These are phyloP conservation scores for Hibiscus mutabilis DNA, from an alignment of 345 rosid species.

Conservation along the genomic window DNA sequence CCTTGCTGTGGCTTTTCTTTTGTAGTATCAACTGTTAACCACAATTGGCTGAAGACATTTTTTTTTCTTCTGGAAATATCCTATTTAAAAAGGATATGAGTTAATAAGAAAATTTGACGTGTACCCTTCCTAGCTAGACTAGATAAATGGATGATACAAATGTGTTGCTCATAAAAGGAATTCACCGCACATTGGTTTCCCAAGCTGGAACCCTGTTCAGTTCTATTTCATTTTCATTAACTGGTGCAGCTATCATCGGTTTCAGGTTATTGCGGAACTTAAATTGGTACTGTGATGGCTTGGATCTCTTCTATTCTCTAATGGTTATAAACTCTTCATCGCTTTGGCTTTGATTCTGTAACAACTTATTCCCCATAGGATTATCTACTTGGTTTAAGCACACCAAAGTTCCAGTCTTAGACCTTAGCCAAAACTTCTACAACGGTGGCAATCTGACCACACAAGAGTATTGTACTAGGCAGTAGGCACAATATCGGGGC, in stretches of 20 bases:
- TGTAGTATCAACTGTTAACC: slow-evolving; percentile 7
- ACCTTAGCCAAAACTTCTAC: too few species aligned
- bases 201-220: not conserved
- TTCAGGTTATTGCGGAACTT: not conserved
- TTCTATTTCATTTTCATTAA: not conserved
- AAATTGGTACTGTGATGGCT: too few species aligned
- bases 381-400: too few species aligned
- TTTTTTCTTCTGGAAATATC: slow-evolving; percentile 16
- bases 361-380: too few species aligned
- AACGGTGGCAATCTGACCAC: too few species aligned
- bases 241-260: not conserved
- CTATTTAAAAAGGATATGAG: slow-evolving; percentile 11
- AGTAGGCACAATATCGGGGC: too few species aligned
- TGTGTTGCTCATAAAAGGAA: not conserved
- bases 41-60: slow-evolving; percentile 14
- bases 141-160: not conserved
- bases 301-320: not conserved
- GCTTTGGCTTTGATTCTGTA: too few species aligned
- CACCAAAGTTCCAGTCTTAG: too few species aligned
- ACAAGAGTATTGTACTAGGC: too few species aligned
- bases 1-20: not conserved
- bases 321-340: too few species aligned
- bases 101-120: slow-evolving; percentile 31
- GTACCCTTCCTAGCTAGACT: slow-evolving; percentile 11
- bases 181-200: not conserved